phyloP scores from a whole-genome alignment of 768 basidiomycete species.

The Hortiboletus flavorubellus region DNA sequence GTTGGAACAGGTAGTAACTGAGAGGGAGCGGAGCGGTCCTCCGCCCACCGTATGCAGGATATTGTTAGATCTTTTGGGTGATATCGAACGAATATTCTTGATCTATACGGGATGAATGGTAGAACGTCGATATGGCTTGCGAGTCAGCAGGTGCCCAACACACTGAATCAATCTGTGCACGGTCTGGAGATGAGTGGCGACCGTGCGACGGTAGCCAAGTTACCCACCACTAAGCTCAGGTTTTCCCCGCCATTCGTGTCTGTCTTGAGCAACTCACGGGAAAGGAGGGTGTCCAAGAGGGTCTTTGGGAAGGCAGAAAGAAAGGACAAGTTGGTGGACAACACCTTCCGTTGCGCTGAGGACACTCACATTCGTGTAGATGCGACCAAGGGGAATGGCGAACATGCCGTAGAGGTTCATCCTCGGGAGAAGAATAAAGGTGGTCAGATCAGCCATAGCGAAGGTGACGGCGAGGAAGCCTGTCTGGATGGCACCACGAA shows the following conservation, averaged over 20 bases:
- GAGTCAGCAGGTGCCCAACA: not conserved
- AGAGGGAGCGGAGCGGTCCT: too few species aligned
- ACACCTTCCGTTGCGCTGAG: not conserved
- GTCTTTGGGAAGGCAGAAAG: not conserved
- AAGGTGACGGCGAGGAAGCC: not conserved
- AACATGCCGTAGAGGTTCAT: slow-evolving; percentile 39
- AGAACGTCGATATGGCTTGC: not conserved
- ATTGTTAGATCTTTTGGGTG: too few species aligned
- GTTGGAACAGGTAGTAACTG: too few species aligned
- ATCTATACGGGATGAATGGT: too few species aligned
- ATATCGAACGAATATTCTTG: too few species aligned
- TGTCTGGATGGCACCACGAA: slow-evolving; percentile 2
- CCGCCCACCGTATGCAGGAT: too few species aligned
- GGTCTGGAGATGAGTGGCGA: not conserved
- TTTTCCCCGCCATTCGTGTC: not conserved
- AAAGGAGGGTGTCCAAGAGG: slow-evolving; percentile 10
- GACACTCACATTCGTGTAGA: slow-evolving; percentile 44
- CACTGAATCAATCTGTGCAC: not conserved
- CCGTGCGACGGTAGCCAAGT: too few species aligned
- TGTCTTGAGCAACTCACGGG: not conserved
- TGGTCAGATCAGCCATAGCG: slow-evolving; percentile 36
- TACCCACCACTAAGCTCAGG: not conserved
- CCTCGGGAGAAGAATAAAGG: slow-evolving; percentile 27
- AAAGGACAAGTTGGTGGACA: not conserved
- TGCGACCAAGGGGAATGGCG: slow-evolving; percentile 39